Base-by-base conservation (phyloP, 352 stramenopile genomes). In the Pythium phragmitis region DNA sequence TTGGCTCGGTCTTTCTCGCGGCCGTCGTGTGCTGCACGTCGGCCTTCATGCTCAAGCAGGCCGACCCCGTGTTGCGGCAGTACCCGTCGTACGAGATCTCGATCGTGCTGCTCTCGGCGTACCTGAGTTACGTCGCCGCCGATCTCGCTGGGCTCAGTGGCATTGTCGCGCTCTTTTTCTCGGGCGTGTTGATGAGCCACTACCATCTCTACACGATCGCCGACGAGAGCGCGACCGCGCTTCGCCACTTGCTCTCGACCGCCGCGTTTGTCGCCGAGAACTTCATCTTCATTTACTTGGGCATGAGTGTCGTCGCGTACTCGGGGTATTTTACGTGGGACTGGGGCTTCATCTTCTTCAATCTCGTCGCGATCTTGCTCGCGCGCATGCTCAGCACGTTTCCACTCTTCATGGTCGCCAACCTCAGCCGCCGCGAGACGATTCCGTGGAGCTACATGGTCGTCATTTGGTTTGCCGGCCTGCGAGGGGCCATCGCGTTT, bases 151-250 rank as follows among this genome's bases (percentile, higher is more conserved):
- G 82, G 11, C 74, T 96, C 36, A 96, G 85, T 63, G 94, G 96
- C 16, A 98, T 98, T 58, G 91, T 98, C 23, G 93, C 91, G 11
- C 87, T 98, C 52, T 93, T 98, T 50, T 97, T 98, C 68, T 96
- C 86, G 30, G 96, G 85, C n/a, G 84, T 94, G 39, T 60, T 93
- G 47, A 96, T 94, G 74, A 90, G 85, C 59, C 87, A 96, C 68
- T 96, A 96, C 56, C 85, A 96, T 60, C 49, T 96, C 43, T 84
- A 93, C 64, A 94, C 85, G 53, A 92, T 96, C 39, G 71, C 83
- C 5, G 72, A 92, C 12, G 87, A 90, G 52, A 92, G 81, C 23
- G 85, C 85, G 21, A 88, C 81, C 0, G 83, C 87, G 16, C 57
- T 96, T n/a, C 75, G 74, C 9, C 85, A 96, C 65, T 55, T 96